Evolutionary conservation across 2,329 filamentous ascomycete species (phyloP).

Genomic region (Stachybotrys echinatus): DNA sequence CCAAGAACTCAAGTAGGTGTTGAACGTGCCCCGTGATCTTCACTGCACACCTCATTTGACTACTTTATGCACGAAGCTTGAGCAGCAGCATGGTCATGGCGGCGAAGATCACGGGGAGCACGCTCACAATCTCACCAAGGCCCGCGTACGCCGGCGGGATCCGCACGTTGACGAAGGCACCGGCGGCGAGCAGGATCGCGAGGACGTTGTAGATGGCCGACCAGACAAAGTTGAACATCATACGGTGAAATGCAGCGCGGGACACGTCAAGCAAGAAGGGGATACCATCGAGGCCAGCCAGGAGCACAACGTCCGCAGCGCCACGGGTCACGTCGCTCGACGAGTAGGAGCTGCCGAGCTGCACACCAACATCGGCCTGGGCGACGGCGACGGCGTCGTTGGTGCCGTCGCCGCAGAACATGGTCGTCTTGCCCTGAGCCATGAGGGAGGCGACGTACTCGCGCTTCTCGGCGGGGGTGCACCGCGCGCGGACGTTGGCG

Average conservation of each 20-base stretch:
- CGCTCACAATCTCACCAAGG: slow-evolving; percentile 59
- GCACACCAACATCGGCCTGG: slow-evolving; percentile 54
- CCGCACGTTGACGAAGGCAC: slow-evolving; percentile 48
- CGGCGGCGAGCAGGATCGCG: slow-evolving; percentile 55
- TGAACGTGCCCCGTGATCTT: neutral
- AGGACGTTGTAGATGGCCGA: slow-evolving; percentile 56
- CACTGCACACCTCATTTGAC: neutral
- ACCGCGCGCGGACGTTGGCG: slow-evolving; percentile 34
- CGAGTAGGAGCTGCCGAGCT: slow-evolving; percentile 40
- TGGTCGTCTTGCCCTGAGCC: slow-evolving; percentile 24
- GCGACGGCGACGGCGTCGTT: slow-evolving; percentile 60
- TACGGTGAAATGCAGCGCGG: slow-evolving; percentile 28
- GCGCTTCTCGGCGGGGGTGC: slow-evolving; percentile 49
- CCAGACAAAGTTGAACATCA: slow-evolving; percentile 60
- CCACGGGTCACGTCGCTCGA: slow-evolving; percentile 48
- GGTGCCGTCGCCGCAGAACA: slow-evolving; percentile 60
- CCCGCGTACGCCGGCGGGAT: slow-evolving; percentile 49
- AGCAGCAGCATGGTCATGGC: slow-evolving; percentile 20
- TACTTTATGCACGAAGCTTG: slow-evolving; percentile 1
- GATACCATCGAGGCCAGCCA: slow-evolving; percentile 46
- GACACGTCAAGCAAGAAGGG: slow-evolving; percentile 44
- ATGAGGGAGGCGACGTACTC: slow-evolving; percentile 41
- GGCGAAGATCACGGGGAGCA: slow-evolving; percentile 51
- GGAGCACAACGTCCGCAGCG: slow-evolving; percentile 53
- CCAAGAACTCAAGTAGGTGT: neutral